These are phyloP conservation scores for Ogataea polymorpha DNA, from an alignment of 805 yeast genomes.

Conservation along the genomic window DNA sequence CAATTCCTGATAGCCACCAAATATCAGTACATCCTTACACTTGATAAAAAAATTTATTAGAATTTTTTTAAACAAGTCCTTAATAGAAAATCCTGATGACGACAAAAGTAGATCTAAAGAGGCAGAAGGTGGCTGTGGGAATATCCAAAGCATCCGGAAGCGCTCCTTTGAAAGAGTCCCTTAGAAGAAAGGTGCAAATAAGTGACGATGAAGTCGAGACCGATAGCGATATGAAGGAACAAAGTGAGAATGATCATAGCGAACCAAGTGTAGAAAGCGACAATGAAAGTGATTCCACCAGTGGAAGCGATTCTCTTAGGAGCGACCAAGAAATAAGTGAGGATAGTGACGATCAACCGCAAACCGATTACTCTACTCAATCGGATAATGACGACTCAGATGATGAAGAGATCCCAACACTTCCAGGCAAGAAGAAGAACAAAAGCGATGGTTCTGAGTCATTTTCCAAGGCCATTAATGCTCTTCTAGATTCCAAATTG, in stretches of 20 bases:
- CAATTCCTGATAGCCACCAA: no score
- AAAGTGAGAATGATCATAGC: neutral
- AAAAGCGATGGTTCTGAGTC: constrained; percentile 69
- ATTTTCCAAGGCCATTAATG: constrained; percentile 80
- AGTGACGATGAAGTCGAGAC: constrained; percentile 53
- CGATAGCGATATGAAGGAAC: constrained; percentile 15
- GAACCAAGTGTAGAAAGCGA: neutral
- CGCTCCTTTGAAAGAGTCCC: neutral
- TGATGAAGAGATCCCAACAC: constrained; percentile 34
- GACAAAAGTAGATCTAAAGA: constrained; percentile 2
- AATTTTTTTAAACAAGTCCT: neutral
- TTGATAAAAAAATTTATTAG: neutral
- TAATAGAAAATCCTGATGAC: neutral
- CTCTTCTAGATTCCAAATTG: constrained; percentile 77
- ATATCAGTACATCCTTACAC: neutral
- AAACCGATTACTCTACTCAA: constrained; percentile 15
- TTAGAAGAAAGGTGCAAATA: neutral
- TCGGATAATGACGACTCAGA: constrained; percentile 9
- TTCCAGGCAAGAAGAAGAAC: constrained; percentile 46
- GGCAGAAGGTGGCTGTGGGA: constrained; percentile 64
- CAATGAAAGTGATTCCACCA: neutral
- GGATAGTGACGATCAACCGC: constrained; percentile 32
- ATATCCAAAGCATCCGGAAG: constrained; percentile 5
- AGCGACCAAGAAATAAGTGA: constrained; percentile 50
- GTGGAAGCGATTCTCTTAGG: neutral